A percentile compares a stretch with the other conserved stretches of the same genome.
Conservation (phyloP, 2,329 filamentous ascomycete species). For the Fusarium metavorans region DNA sequence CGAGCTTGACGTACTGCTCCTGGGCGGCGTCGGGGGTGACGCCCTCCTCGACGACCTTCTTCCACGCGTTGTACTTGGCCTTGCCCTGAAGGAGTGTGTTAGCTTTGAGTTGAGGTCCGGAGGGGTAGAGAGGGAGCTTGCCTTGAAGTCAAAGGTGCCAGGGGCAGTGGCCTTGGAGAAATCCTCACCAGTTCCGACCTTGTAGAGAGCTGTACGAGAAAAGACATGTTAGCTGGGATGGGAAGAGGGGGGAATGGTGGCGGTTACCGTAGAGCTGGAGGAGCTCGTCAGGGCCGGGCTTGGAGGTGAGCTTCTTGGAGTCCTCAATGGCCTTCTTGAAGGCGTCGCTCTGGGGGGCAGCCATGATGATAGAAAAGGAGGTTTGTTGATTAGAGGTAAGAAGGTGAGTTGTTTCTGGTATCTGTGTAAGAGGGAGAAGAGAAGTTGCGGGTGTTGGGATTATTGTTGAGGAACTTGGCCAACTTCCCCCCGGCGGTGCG, state of each 20-base stretch:
- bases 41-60: conserved; percentile 74
- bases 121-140: conserved; percentile 44
- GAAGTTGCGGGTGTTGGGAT: conserved; percentile 33
- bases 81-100: conserved; percentile 70
- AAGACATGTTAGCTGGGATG: neutral
- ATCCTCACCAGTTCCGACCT: conserved; percentile 69
- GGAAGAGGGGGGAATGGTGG: neutral
- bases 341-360: conserved; percentile 54
- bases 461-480: conserved; percentile 39
- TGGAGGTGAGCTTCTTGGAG: conserved; percentile 75
- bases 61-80: conserved; percentile 84
- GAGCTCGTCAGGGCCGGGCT: conserved; percentile 73
- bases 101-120: neutral
- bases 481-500: conserved; percentile 16
- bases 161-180: conserved; percentile 67
- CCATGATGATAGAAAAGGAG: conserved; percentile 51
- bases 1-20: conserved; percentile 78
- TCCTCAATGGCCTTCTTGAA: conserved; percentile 71
- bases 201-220: conserved; percentile 64
- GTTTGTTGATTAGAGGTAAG: neutral
- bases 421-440: neutral
- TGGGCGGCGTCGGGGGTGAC: conserved; percentile 76
- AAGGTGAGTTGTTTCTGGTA: neutral
- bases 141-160: conserved; percentile 79
- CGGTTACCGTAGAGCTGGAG: conserved; percentile 71